Evolutionary conservation across 768 basidiomycete genomes (phyloP).

Genomic region (Leccinum pellstonianum): DNA sequence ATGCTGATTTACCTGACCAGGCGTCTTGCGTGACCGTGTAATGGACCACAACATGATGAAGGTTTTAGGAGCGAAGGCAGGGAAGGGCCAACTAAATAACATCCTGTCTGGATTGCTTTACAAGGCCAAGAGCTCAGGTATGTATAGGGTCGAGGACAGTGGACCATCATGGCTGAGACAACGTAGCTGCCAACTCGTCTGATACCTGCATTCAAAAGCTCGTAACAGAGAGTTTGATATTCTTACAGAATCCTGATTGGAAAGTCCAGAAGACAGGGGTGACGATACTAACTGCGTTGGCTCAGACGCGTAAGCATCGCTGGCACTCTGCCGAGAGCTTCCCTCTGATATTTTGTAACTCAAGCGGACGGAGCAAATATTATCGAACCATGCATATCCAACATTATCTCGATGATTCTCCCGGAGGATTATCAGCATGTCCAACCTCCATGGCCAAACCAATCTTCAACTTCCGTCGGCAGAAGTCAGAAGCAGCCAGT

Average conservation of each 20-base stretch:
- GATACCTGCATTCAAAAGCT: conserved; percentile 4
- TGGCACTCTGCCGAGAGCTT: not conserved
- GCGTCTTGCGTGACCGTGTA: conserved; percentile 14
- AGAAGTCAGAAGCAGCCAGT: not conserved
- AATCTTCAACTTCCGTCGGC: not conserved
- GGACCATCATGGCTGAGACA: not conserved
- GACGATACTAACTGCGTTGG: conserved; percentile 21
- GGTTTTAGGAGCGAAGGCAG: conserved; percentile 17
- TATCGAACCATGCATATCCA: not conserved
- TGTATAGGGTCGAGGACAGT: not conserved
- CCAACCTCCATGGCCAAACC: not conserved
- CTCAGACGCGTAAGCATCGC: conserved; percentile 17
- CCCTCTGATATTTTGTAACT: not conserved
- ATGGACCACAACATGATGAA: conserved; percentile 14
- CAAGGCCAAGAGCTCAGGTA: conserved; percentile 13
- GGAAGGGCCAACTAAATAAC: conserved; percentile 12
- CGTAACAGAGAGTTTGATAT: conserved; percentile 9
- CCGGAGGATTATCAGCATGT: not conserved
- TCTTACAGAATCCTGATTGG: conserved; percentile 7
- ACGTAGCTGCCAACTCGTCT: not conserved
- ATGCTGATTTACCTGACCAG: conserved; percentile 8
- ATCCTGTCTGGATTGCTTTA: conserved; percentile 22
- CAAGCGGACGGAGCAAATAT: not conserved
- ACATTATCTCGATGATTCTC: not conserved
- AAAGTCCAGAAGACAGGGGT: conserved; percentile 24